phyloP scores from a whole-genome alignment of 2,329 filamentous ascomycete species.

The Fusarium sacchari region DNA sequence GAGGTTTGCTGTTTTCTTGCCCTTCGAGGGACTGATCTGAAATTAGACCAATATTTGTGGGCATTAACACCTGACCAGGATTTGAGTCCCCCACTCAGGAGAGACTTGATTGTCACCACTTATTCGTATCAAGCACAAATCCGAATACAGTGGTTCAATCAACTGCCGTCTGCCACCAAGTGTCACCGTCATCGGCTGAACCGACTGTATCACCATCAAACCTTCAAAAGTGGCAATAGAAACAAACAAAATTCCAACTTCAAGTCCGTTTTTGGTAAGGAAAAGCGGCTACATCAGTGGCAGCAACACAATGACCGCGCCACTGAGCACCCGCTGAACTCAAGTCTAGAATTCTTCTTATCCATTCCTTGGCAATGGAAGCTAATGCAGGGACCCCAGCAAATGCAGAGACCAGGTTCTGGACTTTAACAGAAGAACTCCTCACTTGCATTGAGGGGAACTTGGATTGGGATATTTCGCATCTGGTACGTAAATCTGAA shows the following conservation, averaged over 20 bases:
- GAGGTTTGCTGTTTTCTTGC: too few species aligned
- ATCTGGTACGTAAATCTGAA: constrained; percentile 5
- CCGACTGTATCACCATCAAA: not conserved
- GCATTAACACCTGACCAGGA: not conserved
- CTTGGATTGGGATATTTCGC: not conserved
- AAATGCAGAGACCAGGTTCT: constrained; percentile 27
- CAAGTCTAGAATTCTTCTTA: constrained; percentile 16
- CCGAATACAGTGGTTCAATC: not conserved
- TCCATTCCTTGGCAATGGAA: constrained; percentile 22
- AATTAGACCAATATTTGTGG: not conserved
- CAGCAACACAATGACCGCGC: constrained; percentile 5
- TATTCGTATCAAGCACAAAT: not conserved
- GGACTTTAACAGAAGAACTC: constrained; percentile 6
- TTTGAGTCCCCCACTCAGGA: not conserved
- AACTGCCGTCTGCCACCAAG: not conserved
- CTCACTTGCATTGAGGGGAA: not conserved
- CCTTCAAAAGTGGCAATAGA: constrained; percentile 4
- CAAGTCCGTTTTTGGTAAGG: not conserved
- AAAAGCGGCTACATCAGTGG: constrained; percentile 3
- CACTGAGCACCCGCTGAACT: constrained; percentile 19
- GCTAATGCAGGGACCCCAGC: constrained; percentile 33
- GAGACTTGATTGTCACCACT: constrained; percentile 1
- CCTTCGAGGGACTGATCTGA: not conserved
- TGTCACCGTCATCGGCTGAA: not conserved
- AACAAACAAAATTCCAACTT: not conserved